Conservation (phyloP, 345 rosid species). For the Atalantia buxifolia region DNA sequence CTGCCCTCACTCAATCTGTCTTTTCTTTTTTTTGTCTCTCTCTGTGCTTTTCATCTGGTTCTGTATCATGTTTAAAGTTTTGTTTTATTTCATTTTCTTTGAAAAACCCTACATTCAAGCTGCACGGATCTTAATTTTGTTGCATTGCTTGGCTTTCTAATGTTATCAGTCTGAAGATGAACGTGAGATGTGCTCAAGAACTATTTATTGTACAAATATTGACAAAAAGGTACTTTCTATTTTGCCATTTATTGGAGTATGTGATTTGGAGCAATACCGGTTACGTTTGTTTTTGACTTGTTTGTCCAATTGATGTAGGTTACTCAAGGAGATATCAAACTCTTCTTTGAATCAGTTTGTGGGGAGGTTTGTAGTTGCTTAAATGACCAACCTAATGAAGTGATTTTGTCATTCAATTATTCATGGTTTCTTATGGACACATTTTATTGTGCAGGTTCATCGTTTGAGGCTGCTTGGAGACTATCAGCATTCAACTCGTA, state of each 20-base stretch:
- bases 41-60: neutral
- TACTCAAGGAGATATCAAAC: constrained; percentile 77
- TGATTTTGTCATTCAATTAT: constrained; percentile 2
- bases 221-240: constrained; percentile 69
- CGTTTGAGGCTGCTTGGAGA: constrained; percentile 96
- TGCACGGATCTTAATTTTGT: constrained; percentile 2
- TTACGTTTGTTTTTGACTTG: constrained; percentile 6
- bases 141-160: constrained; percentile 11
- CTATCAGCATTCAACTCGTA: constrained; percentile 84
- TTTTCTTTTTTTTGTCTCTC: too few relatives aligned
- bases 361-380: constrained; percentile 66
- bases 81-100: neutral
- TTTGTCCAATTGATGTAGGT: constrained; percentile 44
- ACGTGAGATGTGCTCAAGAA: constrained; percentile 97
- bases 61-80: neutral
- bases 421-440: constrained; percentile 1
- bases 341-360: constrained; percentile 79
- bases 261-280: neutral
- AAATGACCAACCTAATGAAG: neutral
- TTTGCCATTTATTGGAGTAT: constrained; percentile 1
- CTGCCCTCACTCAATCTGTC: too few relatives aligned
- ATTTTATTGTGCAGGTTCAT: constrained; percentile 51
- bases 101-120: neutral
- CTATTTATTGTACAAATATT: constrained; percentile 94
- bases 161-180: constrained; percentile 81